A percentile compares a stretch with the other conserved stretches of the same genome.
Evolutionary conservation across 2,329 filamentous ascomycete genomes (phyloP).

Genomic region (Phialophora macrospora): DNA sequence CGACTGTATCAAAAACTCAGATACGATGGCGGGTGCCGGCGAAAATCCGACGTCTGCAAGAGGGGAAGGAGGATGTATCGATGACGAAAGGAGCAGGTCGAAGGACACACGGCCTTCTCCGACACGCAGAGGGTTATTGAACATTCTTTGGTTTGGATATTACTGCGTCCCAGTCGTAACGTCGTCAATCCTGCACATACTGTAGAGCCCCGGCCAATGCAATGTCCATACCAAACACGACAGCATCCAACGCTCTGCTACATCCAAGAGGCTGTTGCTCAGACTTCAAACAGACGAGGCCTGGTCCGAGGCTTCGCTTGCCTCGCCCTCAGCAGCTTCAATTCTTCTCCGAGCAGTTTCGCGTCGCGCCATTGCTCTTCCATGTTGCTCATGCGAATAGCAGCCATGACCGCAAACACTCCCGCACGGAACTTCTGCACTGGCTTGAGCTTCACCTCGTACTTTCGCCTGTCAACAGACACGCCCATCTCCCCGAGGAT

Average conservation of each 20-base stretch:
- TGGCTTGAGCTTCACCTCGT: slow-evolving; percentile 42
- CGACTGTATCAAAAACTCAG: background rate
- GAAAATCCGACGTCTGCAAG: background rate
- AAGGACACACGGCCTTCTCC: slow-evolving; percentile 1
- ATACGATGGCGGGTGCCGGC: background rate
- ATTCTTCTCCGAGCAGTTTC: slow-evolving; percentile 51
- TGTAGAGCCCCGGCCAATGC: background rate
- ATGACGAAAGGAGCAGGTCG: background rate
- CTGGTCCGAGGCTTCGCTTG: slow-evolving; percentile 26
- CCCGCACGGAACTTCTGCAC: slow-evolving; percentile 51
- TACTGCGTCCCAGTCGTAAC: slow-evolving; percentile 9
- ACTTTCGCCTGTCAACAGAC: slow-evolving; percentile 48
- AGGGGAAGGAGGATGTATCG: background rate
- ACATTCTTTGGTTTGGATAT: background rate
- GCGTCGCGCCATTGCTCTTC: slow-evolving; percentile 52
- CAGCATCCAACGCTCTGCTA: background rate
- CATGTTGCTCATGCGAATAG: slow-evolving; percentile 53
- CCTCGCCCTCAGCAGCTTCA: slow-evolving; percentile 40
- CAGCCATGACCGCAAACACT: slow-evolving; percentile 51
- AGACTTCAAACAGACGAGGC: slow-evolving; percentile 24
- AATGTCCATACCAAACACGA: background rate
- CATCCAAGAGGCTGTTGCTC: background rate
- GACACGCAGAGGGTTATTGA: background rate
- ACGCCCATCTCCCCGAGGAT: slow-evolving; percentile 85
- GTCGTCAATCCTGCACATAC: slow-evolving; percentile 3